Evolutionary conservation across 371 early-diverging fungal genomes (phyloP).

Genomic region (Choanephora cucurbitarum): DNA sequence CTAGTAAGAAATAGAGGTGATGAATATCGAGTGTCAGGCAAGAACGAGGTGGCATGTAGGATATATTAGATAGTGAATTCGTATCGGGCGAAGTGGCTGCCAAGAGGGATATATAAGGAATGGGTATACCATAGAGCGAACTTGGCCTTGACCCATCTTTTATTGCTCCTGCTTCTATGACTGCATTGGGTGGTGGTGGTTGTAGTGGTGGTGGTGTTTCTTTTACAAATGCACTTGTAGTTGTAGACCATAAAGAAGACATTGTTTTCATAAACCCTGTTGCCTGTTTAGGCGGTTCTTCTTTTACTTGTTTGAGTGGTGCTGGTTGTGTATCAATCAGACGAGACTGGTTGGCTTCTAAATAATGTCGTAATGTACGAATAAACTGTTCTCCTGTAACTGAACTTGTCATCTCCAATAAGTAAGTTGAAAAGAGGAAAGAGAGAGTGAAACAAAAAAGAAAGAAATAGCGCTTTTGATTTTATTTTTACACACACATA

Average conservation of each 20-base stretch:
- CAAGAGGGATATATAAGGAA: conserved; percentile 49
- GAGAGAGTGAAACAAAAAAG: neutral
- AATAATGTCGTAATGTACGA: conserved; percentile 60
- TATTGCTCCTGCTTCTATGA: conserved; percentile 23
- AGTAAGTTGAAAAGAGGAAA: conserved; percentile 5
- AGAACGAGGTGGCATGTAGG: conserved; percentile 43
- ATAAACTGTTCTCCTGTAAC: conserved; percentile 60
- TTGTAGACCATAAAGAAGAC: conserved; percentile 19
- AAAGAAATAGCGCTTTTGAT: neutral
- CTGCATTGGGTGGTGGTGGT: conserved; percentile 5
- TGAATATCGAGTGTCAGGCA: conserved; percentile 60
- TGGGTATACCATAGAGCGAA: conserved; percentile 31
- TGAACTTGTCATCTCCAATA: conserved; percentile 30
- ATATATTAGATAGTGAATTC: conserved; percentile 30
- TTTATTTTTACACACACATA: neutral
- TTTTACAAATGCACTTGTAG: conserved; percentile 6
- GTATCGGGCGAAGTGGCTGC: conserved; percentile 44
- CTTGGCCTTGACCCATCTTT: conserved; percentile 23
- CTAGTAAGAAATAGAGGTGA: conserved; percentile 59
- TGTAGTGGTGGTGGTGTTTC: conserved; percentile 8
- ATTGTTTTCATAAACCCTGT: conserved; percentile 23
- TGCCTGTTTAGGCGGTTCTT: conserved; percentile 13
- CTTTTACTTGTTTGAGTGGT: conserved; percentile 4
- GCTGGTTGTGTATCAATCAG: conserved; percentile 17
- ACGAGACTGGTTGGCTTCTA: conserved; percentile 54